Evolutionary conservation across 1,139 yeast species (phyloP).

Genomic region (Meyerozyma athensensis): DNA sequence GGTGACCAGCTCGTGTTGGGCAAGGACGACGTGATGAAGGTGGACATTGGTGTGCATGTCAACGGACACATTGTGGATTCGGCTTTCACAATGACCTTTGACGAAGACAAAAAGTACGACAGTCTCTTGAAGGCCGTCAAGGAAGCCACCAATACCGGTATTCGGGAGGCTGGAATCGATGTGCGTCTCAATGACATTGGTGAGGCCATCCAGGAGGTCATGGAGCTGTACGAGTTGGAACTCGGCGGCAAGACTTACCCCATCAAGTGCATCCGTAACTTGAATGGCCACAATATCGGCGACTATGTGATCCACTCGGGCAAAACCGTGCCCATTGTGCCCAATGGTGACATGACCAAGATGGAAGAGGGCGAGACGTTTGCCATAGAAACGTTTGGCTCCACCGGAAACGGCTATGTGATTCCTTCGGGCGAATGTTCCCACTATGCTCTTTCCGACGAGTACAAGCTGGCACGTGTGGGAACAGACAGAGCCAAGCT

Average conservation of each 20-base stretch:
- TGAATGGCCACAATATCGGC: conserved; percentile 90
- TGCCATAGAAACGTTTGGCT: conserved; percentile 97
- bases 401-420: conserved; percentile 93
- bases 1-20: conserved; percentile 80
- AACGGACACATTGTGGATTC: conserved; percentile 95
- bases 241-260: conserved; percentile 82
- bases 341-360: conserved; percentile 88
- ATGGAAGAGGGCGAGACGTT: conserved; percentile 99
- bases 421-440: conserved; percentile 86
- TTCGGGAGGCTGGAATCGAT: conserved; percentile 91
- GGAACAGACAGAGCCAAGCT: conserved; percentile 65
- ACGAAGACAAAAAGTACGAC: conserved; percentile 67
- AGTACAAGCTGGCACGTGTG: conserved; percentile 36
- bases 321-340: conserved; percentile 92
- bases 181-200: conserved; percentile 95
- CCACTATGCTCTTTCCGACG: conserved; percentile 72
- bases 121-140: conserved; percentile 74
- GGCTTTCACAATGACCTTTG: conserved; percentile 90
- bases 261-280: conserved; percentile 82
- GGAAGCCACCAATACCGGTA: conserved; percentile 93
- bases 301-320: conserved; percentile 89
- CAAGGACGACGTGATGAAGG: conserved; percentile 92
- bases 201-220: conserved; percentile 90
- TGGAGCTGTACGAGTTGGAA: conserved; percentile 95
- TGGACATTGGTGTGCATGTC: conserved; percentile 95